Evolutionary conservation across 495 filamentous ascomycete species (phyloP).

Genomic region (Trichocladium uniseriatum): DNA sequence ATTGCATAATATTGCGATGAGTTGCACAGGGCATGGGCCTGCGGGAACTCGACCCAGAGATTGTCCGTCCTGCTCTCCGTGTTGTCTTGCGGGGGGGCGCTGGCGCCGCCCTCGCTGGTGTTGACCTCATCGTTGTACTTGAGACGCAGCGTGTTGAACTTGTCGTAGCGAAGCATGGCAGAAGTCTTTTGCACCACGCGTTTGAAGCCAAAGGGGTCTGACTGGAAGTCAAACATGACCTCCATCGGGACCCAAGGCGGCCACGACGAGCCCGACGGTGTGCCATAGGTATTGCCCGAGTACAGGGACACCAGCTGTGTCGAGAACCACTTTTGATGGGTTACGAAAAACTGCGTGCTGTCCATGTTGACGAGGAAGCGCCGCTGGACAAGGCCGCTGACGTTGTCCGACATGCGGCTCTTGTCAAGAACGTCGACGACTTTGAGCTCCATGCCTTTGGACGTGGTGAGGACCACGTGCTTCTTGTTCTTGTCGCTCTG

Average conservation of each 20-base stretch:
- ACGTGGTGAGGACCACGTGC: conserved; percentile 82
- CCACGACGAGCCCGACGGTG: conserved; percentile 76
- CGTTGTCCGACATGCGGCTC: conserved; percentile 78
- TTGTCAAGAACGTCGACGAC: conserved; percentile 97
- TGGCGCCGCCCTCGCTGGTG: conserved; percentile 41
- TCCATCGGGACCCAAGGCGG: conserved; percentile 97
- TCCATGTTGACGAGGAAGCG: conserved; percentile 92
- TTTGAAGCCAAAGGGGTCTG: conserved; percentile 89
- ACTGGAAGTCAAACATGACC: conserved; percentile 92
- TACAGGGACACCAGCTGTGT: conserved; percentile 79
- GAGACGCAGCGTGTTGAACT: conserved; percentile 92
- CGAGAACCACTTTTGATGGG: conserved; percentile 78
- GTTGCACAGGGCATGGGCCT: conserved; percentile 85
- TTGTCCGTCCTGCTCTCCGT: conserved; percentile 80
- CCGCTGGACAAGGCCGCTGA: conserved; percentile 88
- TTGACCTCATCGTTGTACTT: conserved; percentile 96
- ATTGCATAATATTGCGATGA: conserved; percentile 94
- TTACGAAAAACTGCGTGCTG: conserved; percentile 95
- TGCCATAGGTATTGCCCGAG: conserved; percentile 85
- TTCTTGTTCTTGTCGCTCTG: conserved; percentile 97
- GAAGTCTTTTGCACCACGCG: conserved; percentile 92
- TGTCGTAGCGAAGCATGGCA: conserved; percentile 87
- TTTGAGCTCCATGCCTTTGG: conserved; percentile 94
- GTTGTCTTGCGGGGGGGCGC: conserved; percentile 38
- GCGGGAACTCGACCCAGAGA: conserved; percentile 92